Percentiles rank a stretch among this genome's conserved stretches.
Evolutionary conservation across 768 basidiomycete species (phyloP).

Genomic region (Leccinum obscurum): DNA sequence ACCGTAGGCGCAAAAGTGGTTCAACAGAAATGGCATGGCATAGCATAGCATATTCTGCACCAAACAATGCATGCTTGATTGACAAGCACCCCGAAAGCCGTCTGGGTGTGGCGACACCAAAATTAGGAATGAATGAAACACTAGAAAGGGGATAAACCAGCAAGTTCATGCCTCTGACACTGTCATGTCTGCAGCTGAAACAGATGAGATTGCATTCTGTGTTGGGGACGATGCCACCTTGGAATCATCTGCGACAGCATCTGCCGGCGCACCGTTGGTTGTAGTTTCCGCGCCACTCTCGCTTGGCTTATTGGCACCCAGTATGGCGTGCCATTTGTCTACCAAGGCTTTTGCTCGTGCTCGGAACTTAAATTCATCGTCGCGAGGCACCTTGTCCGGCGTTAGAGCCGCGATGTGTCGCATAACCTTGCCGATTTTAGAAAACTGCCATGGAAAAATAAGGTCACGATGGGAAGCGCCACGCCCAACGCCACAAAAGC

Average conservation of each 20-base stretch:
- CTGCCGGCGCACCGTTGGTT: slow-evolving; percentile 28
- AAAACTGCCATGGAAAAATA: slow-evolving; percentile 28
- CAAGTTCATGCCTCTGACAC: slow-evolving; percentile 40
- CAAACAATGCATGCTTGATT: slow-evolving; percentile 24
- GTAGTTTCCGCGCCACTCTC: slow-evolving; percentile 32
- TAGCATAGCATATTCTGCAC: slow-evolving; percentile 15
- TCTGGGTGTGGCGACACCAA: slow-evolving; percentile 17
- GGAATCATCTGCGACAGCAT: slow-evolving; percentile 22
- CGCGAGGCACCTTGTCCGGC: slow-evolving; percentile 45
- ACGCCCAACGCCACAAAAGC: slow-evolving; percentile 8
- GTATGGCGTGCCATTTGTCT: slow-evolving; percentile 44
- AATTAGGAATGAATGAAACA: slow-evolving; percentile 13
- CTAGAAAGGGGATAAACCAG: slow-evolving; percentile 10
- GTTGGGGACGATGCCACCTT: slow-evolving; percentile 24
- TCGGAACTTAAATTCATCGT: slow-evolving; percentile 55
- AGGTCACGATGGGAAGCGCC: slow-evolving; percentile 8
- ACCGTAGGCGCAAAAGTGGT: slow-evolving; percentile 19
- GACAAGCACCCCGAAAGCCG: slow-evolving; percentile 13
- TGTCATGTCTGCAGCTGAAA: slow-evolving; percentile 39
- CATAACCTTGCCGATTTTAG: slow-evolving; percentile 62
- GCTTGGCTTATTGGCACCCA: slow-evolving; percentile 34
- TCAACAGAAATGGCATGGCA: slow-evolving; percentile 24
- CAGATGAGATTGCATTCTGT: slow-evolving; percentile 32
- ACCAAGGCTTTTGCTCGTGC: slow-evolving; percentile 49
- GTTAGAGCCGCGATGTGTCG: slow-evolving; percentile 54